phyloP scores from a whole-genome alignment of 75 land plant species.

The Larix kaempferi region DNA sequence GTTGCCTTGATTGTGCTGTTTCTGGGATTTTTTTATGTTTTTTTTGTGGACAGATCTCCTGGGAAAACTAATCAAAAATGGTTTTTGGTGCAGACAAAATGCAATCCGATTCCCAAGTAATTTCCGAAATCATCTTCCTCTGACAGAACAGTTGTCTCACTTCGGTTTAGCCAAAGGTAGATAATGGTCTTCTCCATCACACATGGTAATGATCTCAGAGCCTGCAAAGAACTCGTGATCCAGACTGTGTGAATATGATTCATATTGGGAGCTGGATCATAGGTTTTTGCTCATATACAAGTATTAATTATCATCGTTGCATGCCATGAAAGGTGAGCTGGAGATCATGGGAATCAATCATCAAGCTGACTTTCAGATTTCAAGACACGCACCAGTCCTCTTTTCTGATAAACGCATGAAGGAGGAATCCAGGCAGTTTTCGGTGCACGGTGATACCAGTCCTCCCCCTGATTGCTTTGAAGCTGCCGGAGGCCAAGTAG shows the following conservation, averaged over 20 bases:
- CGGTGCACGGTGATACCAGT: background rate
- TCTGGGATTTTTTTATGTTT: too few relatives aligned
- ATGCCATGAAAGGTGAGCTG: conserved; percentile 6
- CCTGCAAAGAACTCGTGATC: background rate
- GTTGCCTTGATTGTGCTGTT: too few relatives aligned
- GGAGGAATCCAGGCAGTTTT: background rate
- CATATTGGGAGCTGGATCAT: background rate
- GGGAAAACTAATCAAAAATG: too few relatives aligned
- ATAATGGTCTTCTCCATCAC: background rate
- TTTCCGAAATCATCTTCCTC: background rate
- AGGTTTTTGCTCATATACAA: too few relatives aligned
- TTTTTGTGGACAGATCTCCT: too few relatives aligned
- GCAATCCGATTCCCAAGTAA: too few relatives aligned
- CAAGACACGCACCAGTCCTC: background rate
- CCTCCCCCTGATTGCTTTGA: background rate
- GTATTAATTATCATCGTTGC: too few relatives aligned
- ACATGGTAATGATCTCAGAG: background rate
- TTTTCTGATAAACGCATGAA: conserved; percentile 9
- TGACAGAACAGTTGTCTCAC: background rate
- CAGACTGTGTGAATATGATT: background rate
- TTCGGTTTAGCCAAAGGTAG: background rate
- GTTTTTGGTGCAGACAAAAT: too few relatives aligned
- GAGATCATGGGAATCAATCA: conserved; percentile 4
- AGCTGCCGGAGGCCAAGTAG: background rate
- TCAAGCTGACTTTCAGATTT: conserved; percentile 4